These are phyloP conservation scores for Xylaria flabelliformis DNA, from an alignment of 495 filamentous ascomycete species.

Conservation along the genomic window DNA sequence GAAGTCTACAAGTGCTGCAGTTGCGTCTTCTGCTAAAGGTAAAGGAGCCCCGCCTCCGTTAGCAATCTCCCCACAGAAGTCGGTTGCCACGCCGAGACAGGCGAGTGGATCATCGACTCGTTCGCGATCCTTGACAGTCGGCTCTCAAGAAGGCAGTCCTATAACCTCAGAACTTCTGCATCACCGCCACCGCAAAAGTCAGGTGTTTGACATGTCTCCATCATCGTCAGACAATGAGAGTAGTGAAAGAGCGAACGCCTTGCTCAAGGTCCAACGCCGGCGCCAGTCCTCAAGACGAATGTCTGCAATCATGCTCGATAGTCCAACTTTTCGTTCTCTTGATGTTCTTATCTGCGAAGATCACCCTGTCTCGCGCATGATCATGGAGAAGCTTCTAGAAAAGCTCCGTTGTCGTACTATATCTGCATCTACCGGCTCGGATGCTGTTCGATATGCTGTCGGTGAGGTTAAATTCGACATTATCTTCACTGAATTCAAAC, in stretches of 20 bases:
- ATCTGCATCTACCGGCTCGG: slow-evolving; percentile 82
- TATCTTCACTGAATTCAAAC: slow-evolving; percentile 95
- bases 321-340: slow-evolving; percentile 86
- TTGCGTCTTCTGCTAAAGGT: slow-evolving; percentile 77
- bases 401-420: slow-evolving; percentile 96
- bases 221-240: slow-evolving; percentile 98
- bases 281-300: slow-evolving; percentile 90
- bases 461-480: slow-evolving; percentile 96
- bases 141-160: slow-evolving; percentile 86
- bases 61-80: slow-evolving; percentile 59
- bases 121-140: slow-evolving; percentile 88
- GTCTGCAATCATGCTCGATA: slow-evolving; percentile 83
- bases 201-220: slow-evolving; percentile 94
- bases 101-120: slow-evolving; percentile 58
- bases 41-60: slow-evolving; percentile 61
- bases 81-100: slow-evolving; percentile 54
- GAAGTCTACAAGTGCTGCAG: slow-evolving; percentile 63
- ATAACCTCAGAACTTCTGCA: slow-evolving; percentile 71
- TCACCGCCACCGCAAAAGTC: slow-evolving; percentile 90
- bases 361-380: slow-evolving; percentile 93
- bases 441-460: slow-evolving; percentile 89
- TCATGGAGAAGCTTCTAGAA: slow-evolving; percentile 96
- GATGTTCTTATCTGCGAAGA: slow-evolving; percentile 98
- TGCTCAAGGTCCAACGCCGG: slow-evolving; percentile 90
- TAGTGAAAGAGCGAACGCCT: slow-evolving; percentile 84